Evolutionary conservation across 2,329 filamentous ascomycete genomes (phyloP).

Genomic region (Plectosphaerella cucumerina): DNA sequence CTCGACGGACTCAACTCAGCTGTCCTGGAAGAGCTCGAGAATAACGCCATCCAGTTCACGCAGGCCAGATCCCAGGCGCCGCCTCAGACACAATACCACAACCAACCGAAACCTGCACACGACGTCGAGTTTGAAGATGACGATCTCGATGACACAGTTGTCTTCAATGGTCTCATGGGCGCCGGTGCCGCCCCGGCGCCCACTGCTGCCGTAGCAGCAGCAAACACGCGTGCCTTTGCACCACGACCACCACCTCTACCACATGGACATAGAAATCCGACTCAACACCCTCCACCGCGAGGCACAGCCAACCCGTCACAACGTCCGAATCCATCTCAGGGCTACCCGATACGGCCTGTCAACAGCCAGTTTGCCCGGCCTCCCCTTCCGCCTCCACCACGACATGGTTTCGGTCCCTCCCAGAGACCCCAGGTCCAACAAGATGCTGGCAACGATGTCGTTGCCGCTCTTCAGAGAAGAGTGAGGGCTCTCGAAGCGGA

Average conservation of each 20-base stretch:
- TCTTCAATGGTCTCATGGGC: conserved; percentile 44
- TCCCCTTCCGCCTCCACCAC: conserved; percentile 19
- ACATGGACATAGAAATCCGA: conserved; percentile 1
- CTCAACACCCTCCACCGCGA: background rate
- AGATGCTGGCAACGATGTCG: conserved; percentile 26
- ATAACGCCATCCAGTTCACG: conserved; percentile 58
- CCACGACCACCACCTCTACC: conserved; percentile 4
- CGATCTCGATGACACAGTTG: conserved; percentile 54
- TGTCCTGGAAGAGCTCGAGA: conserved; percentile 58
- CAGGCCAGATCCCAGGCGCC: conserved; percentile 34
- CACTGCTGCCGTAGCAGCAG: conserved; percentile 12
- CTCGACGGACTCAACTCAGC: conserved; percentile 57
- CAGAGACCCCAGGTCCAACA: conserved; percentile 19
- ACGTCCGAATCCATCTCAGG: background rate
- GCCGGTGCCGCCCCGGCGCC: conserved; percentile 25
- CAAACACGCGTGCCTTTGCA: background rate
- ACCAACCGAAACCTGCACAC: conserved; percentile 17
- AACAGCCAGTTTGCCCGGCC: conserved; percentile 39
- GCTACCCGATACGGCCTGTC: conserved; percentile 17
- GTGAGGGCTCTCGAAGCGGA: conserved; percentile 50
- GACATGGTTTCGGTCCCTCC: conserved; percentile 26
- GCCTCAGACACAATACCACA: conserved; percentile 19
- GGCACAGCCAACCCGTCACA: conserved; percentile 9
- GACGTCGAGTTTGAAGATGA: conserved; percentile 50
- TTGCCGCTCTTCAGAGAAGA: conserved; percentile 46